Conservation (phyloP, 1,139 yeast genomes). For the Taphrina deformans region DNA sequence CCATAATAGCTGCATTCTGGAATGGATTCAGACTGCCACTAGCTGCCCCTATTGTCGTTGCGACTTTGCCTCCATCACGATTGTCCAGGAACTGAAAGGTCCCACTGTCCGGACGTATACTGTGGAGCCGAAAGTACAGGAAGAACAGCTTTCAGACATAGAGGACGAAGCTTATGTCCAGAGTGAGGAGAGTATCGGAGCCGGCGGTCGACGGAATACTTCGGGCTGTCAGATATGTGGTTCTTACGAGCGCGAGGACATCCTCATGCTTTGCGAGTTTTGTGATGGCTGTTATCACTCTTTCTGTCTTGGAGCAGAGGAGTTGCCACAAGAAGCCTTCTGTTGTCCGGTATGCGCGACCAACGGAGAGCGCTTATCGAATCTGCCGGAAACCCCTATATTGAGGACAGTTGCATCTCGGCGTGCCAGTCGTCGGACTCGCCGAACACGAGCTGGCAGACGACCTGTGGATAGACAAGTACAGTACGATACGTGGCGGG, state of each 20-base stretch:
- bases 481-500: constrained; percentile 21
- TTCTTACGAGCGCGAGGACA: constrained; percentile 43
- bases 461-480: neutral
- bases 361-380: neutral
- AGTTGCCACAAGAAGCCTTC: constrained; percentile 44
- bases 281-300: constrained; percentile 45
- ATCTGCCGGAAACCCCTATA: neutral
- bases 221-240: constrained; percentile 44
- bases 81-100: constrained; percentile 5
- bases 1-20: constrained; percentile 15
- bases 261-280: constrained; percentile 44
- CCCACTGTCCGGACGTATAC: constrained; percentile 5
- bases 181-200: neutral
- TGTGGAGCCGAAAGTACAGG: constrained; percentile 24
- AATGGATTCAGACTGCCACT: constrained; percentile 22
- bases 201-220: neutral
- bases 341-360: constrained; percentile 44
- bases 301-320: constrained; percentile 44
- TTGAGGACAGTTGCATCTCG: constrained; percentile 17
- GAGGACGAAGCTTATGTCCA: constrained; percentile 4
- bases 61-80: constrained; percentile 5
- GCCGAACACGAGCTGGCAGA: neutral
- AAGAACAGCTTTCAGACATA: neutral
- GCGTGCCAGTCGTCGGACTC: neutral
- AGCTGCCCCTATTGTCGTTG: constrained; percentile 32